phyloP scores from a whole-genome alignment of 352 stramenopile genomes.

The Pythium scleroteichum region DNA sequence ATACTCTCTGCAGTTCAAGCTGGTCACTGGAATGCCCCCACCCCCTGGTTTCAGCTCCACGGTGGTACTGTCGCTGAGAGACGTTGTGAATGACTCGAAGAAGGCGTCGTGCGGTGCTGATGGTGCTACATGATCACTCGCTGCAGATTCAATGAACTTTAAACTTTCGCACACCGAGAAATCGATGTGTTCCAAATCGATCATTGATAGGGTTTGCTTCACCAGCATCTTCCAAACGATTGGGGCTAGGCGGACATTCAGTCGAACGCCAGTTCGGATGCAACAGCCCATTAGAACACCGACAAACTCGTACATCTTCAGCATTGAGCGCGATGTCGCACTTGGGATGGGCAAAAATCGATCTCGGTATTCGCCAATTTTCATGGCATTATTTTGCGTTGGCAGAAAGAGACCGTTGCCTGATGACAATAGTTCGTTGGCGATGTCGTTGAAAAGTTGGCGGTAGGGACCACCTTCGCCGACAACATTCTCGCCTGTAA shows the following conservation, averaged over 20 bases:
- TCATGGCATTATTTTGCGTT: slow-evolving; percentile 71
- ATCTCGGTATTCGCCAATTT: slow-evolving; percentile 72
- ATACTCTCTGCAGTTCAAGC: slow-evolving; percentile 74
- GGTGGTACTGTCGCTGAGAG: slow-evolving; percentile 61
- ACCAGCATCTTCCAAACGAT: slow-evolving; percentile 83
- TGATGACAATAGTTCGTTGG: slow-evolving; percentile 55
- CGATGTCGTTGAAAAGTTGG: slow-evolving; percentile 80
- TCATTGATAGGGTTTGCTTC: slow-evolving; percentile 59
- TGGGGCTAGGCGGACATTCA: slow-evolving; percentile 71
- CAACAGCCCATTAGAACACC: slow-evolving; percentile 79
- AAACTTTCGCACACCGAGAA: slow-evolving; percentile 38
- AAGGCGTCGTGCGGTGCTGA: slow-evolving; percentile 34
- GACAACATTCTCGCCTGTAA: slow-evolving; percentile 77
- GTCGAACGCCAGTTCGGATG: slow-evolving; percentile 67
- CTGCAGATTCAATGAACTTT: slow-evolving; percentile 28
- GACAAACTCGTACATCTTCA: slow-evolving; percentile 80
- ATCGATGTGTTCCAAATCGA: slow-evolving; percentile 67
- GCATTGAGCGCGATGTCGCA: slow-evolving; percentile 49
- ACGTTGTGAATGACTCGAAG: slow-evolving; percentile 73
- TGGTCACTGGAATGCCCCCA: slow-evolving; percentile 53
- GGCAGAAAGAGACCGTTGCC: slow-evolving; percentile 64
- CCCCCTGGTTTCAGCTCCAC: slow-evolving; percentile 64
- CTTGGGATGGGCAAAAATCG: slow-evolving; percentile 63
- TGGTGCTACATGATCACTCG: background rate
- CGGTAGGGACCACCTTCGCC: slow-evolving; percentile 78